Conservation (phyloP, 169 alveolate species). For the Cryptosporidium felis region DNA sequence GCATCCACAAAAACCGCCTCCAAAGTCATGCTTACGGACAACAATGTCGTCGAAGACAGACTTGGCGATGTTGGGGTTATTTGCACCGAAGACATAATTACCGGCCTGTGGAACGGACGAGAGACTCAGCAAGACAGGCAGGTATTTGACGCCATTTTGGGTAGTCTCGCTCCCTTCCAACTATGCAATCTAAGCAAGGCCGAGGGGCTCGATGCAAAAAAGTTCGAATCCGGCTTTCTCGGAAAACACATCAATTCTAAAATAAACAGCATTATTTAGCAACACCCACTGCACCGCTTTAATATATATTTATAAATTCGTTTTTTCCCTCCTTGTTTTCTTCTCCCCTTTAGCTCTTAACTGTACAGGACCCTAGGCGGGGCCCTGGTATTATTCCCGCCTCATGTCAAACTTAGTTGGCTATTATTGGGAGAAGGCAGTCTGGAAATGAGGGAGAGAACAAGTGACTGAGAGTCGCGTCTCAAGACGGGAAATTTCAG, state of each 20-base stretch:
- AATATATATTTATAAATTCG: background rate
- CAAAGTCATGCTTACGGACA: conserved; percentile 76
- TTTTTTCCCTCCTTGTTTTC: background rate
- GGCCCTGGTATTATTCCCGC: too few species aligned
- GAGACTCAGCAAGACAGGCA: conserved; percentile 22
- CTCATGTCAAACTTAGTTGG: too few species aligned
- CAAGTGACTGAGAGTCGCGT: background rate
- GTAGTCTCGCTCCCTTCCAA: conserved; percentile 66
- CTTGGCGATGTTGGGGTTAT: conserved; percentile 77
- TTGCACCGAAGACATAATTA: conserved; percentile 79
- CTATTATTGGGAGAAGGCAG: background rate
- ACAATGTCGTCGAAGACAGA: conserved; percentile 76
- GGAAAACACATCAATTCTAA: conserved; percentile 57
- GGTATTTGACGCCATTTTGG: conserved; percentile 1
- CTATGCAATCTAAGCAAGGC: conserved; percentile 67
- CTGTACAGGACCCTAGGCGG: too few species aligned
- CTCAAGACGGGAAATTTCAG: conserved; percentile 21
- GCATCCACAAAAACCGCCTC: background rate
- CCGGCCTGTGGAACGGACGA: conserved; percentile 69
- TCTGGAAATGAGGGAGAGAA: too few species aligned
- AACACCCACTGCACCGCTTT: background rate
- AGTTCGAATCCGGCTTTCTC: conserved; percentile 70
- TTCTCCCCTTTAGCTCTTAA: background rate
- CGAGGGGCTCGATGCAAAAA: conserved; percentile 73
- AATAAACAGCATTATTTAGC: conserved; percentile 49